Conservation (phyloP, 2,329 filamentous ascomycete genomes). For the Fusarium udum region DNA sequence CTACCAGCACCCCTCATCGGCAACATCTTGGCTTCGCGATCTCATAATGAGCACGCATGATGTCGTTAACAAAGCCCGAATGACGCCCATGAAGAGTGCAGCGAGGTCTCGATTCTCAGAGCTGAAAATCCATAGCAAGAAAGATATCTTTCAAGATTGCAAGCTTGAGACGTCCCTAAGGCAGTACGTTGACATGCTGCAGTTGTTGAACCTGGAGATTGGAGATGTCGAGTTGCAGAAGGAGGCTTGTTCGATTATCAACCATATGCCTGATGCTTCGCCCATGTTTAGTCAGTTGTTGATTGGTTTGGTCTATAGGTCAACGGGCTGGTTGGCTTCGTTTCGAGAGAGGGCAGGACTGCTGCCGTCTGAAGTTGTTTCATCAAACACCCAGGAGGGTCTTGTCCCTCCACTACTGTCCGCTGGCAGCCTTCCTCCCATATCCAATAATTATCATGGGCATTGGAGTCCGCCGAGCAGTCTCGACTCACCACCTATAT, state of each 20-base stretch:
- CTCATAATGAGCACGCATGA: conserved; percentile 30
- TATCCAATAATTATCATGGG: too few relatives aligned
- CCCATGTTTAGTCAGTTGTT: conserved; percentile 26
- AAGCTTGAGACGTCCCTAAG: conserved; percentile 38
- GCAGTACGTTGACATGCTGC: conserved; percentile 12
- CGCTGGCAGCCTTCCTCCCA: neutral
- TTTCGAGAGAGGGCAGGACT: conserved; percentile 13
- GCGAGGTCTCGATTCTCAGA: conserved; percentile 30
- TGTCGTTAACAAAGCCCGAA: conserved; percentile 25
- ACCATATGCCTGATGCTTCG: conserved; percentile 8
- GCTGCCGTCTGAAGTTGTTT: neutral
- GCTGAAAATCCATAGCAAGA: conserved; percentile 42
- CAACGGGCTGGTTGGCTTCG: conserved; percentile 8
- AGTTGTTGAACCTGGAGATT: neutral
- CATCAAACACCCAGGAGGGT: neutral
- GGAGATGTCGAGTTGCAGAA: conserved; percentile 25
- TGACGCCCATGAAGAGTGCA: conserved; percentile 40
- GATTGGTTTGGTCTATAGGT: neutral
- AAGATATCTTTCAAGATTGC: conserved; percentile 41
- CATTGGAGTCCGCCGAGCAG: too few relatives aligned
- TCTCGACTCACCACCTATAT: accelerated
- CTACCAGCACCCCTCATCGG: neutral
- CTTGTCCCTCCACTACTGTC: neutral
- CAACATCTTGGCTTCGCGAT: conserved; percentile 42
- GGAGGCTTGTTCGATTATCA: conserved; percentile 28